Evolutionary conservation across 2,329 filamentous ascomycete species (phyloP).

Genomic region (Colletotrichum horii): DNA sequence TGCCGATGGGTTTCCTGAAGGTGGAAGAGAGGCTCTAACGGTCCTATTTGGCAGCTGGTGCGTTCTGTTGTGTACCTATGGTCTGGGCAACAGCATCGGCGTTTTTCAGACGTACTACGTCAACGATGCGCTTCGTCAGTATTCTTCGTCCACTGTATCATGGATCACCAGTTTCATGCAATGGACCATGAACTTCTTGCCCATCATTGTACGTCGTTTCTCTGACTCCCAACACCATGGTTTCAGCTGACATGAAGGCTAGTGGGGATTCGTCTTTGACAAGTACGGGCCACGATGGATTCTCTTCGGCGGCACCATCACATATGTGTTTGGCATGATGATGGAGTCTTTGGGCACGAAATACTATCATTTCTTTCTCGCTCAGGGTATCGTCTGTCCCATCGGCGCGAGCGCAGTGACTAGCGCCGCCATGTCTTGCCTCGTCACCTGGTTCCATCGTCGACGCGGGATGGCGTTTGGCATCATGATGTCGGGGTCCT

Average conservation of each 20-base stretch:
- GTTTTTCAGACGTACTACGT: slow-evolving; percentile 67
- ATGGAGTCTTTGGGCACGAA: slow-evolving; percentile 58
- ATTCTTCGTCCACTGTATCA: slow-evolving; percentile 56
- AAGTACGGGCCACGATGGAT: slow-evolving; percentile 66
- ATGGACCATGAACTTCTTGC: slow-evolving; percentile 53
- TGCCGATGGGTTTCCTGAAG: slow-evolving; percentile 57
- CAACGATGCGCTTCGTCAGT: slow-evolving; percentile 47
- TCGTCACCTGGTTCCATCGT: slow-evolving; percentile 57
- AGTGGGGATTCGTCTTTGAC: slow-evolving; percentile 63
- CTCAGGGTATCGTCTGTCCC: slow-evolving; percentile 44
- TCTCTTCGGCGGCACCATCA: slow-evolving; percentile 56
- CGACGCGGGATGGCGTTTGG: slow-evolving; percentile 59
- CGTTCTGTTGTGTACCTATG: slow-evolving; percentile 48
- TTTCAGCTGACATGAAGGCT: not conserved
- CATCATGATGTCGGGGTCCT: slow-evolving; percentile 57
- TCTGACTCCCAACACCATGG: slow-evolving; percentile 41
- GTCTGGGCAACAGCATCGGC: slow-evolving; percentile 50
- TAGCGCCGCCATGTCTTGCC: slow-evolving; percentile 44
- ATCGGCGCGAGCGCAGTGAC: slow-evolving; percentile 50
- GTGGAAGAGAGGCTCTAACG: slow-evolving; percentile 61
- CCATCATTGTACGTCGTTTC: slow-evolving; percentile 36
- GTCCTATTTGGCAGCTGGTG: slow-evolving; percentile 55
- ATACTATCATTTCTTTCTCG: slow-evolving; percentile 52
- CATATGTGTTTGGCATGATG: slow-evolving; percentile 69
- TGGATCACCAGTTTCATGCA: slow-evolving; percentile 63